Conservation (phyloP, 148 eudicot genomes). For the Chenopodium formosanum region DNA sequence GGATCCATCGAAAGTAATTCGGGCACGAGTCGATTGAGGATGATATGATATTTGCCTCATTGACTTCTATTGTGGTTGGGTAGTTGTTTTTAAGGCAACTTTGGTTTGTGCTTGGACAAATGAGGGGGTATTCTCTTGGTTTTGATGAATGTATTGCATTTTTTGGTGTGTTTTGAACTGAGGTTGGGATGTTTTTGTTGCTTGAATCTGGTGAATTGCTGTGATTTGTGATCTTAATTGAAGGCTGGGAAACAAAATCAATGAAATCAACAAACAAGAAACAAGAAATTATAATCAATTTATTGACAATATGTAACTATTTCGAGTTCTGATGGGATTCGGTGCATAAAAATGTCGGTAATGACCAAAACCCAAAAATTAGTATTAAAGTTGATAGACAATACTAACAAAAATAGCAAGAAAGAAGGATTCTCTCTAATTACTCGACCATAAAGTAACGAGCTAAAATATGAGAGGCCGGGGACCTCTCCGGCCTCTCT, state of each 20-base stretch:
- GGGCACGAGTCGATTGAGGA: conserved; percentile 34
- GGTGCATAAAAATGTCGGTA: not conserved
- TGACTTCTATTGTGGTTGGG: conserved; percentile 1
- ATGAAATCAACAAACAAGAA: not conserved
- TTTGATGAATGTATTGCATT: not conserved
- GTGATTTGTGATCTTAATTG: not conserved
- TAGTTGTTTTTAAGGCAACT: conserved; percentile 29
- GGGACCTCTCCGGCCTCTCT: too few species aligned
- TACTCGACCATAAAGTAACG: not conserved
- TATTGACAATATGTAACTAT: not conserved
- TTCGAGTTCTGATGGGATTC: not conserved
- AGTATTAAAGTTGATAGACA: too few species aligned
- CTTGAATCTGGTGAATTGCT: not conserved
- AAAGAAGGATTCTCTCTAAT: too few species aligned
- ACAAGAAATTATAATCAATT: not conserved
- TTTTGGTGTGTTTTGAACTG: not conserved
- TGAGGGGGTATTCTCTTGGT: not conserved
- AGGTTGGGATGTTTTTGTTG: not conserved
- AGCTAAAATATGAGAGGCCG: too few species aligned
- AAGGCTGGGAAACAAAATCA: not conserved
- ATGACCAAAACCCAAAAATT: too few species aligned
- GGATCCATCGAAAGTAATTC: conserved; percentile 61
- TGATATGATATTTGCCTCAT: not conserved
- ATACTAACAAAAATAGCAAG: too few species aligned
- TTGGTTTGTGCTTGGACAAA: conserved; percentile 18